Percentiles rank a stretch among this genome's conserved stretches.
Conservation (phyloP, 2,329 filamentous ascomycete species). For the Aspergillus niger region DNA sequence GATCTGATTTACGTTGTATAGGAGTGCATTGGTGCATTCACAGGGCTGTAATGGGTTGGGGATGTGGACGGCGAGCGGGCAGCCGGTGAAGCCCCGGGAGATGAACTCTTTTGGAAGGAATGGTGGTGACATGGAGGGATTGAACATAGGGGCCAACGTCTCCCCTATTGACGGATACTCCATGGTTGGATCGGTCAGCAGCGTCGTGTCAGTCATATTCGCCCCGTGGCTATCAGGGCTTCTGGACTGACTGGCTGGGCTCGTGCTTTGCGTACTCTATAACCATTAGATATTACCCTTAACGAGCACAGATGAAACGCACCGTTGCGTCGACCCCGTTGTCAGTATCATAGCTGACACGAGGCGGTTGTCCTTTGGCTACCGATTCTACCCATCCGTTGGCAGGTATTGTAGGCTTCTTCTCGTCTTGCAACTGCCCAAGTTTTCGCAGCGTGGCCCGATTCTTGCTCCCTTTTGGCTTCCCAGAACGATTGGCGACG, state of each 20-base stretch:
- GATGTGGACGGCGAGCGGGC: slow-evolving; percentile 31
- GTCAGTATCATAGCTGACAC: slow-evolving; percentile 9
- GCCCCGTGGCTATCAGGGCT: slow-evolving; percentile 29
- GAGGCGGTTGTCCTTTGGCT: slow-evolving; percentile 6
- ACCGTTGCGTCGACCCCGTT: slow-evolving; percentile 3
- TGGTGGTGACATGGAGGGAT: slow-evolving; percentile 34
- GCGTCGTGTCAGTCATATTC: slow-evolving; percentile 13
- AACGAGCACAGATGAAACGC: not conserved
- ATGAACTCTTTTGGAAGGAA: slow-evolving; percentile 34
- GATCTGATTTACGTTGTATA: slow-evolving; percentile 35
- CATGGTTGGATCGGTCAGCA: slow-evolving; percentile 12
- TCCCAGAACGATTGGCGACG: slow-evolving; percentile 42
- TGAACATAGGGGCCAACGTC: slow-evolving; percentile 22
- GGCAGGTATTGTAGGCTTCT: slow-evolving; percentile 24
- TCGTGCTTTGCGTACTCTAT: slow-evolving; percentile 9
- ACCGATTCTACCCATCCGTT: slow-evolving; percentile 4
- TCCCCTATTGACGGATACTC: slow-evolving; percentile 15
- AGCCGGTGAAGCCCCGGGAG: slow-evolving; percentile 29
- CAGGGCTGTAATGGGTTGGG: slow-evolving; percentile 28
- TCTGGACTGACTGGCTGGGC: slow-evolving; percentile 25
- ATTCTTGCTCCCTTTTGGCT: slow-evolving; percentile 45
- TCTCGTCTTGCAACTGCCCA: slow-evolving; percentile 36
- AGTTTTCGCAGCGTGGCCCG: slow-evolving; percentile 40
- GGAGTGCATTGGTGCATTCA: slow-evolving; percentile 34
- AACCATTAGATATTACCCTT: not conserved